Evolutionary conservation across 2,329 filamentous ascomycete species (phyloP), one percentile per base, ranked within the genome.

Genomic region (Fusarium burgessii): DNA sequence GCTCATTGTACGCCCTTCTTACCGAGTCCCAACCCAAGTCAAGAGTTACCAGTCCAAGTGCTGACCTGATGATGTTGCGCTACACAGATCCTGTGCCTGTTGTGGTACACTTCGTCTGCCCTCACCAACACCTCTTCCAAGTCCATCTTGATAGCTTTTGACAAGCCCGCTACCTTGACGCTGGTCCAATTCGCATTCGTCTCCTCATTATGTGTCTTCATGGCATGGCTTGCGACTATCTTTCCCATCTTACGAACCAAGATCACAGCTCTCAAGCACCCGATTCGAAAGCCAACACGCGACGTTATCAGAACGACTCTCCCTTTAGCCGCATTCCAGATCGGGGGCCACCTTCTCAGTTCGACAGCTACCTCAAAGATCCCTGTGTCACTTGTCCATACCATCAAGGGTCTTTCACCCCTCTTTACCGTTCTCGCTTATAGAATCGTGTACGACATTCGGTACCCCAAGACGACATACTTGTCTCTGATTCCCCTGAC

Each of bases 81-180:
- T 62, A 63, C 57, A 74, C 81, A 98, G 95, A 82, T 88, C 54
- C 90, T 98, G 51, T 98, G 95, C 82, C 84, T 95, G 62, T 83
- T 95, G 78, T 98, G 96, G 96, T 99, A 98, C 84, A 88, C 93
- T 80, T 97, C 95, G 27, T 98, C 95, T 45, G 96, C 97, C 69
- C 85, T 98, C 74, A 98, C 96, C 68, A 99, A 98, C 80, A 98
- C 96, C 4, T 98, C 96, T 27, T 98, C 96, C 56, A 99, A 99
- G 83, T 93, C 95, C 20, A 99, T 99, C 77, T 86, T 98, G 68
- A 98, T 94, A 74, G 93, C 93, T 45, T 93, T 98, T 73, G 90
- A 93, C 63, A 96, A 94, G 81, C 95, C 95, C 3, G 92, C 96
- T 35, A 98, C 95, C 23, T 88, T 98, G 76, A 98, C 95, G 3